Conservation (phyloP, 805 yeast genomes). For the Diddensiella caesifluorescens region DNA sequence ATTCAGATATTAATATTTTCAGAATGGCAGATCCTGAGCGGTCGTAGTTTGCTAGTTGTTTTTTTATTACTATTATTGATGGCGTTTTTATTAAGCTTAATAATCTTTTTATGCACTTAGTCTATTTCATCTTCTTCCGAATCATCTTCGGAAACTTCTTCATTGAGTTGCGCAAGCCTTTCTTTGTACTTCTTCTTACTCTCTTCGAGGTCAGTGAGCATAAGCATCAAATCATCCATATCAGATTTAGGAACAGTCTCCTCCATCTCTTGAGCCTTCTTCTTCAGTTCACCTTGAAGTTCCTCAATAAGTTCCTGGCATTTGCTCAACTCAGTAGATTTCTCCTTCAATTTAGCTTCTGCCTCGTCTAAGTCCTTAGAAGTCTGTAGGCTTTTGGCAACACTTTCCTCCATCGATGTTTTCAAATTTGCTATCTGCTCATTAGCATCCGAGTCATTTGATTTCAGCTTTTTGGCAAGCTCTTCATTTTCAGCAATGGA, state of each 20-base stretch:
- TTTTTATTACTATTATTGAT: not conserved
- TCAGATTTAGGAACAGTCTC: slow-evolving; percentile 46
- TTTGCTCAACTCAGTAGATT: too few relatives aligned
- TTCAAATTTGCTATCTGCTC: too few relatives aligned
- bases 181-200: slow-evolving; percentile 53
- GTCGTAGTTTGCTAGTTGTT: not conserved
- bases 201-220: slow-evolving; percentile 74
- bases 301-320: not conserved
- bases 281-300: too few relatives aligned
- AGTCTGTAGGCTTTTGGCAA: too few relatives aligned
- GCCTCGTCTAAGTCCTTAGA: not conserved
- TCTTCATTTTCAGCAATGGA: too few relatives aligned
- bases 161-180: slow-evolving; percentile 48
- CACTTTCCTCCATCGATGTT: too few relatives aligned
- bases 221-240: slow-evolving; percentile 67
- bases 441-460: slow-evolving; percentile 2
- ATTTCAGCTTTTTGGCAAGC: slow-evolving; percentile 4
- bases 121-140: slow-evolving; percentile 49
- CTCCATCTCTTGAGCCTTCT: not conserved
- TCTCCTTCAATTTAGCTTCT: slow-evolving; percentile 1
- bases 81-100: not conserved
- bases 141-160: slow-evolving; percentile 66
- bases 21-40: slow-evolving; percentile 33
- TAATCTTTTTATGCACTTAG: not conserved
- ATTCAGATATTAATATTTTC: slow-evolving; percentile 37